A percentile compares a stretch with the other conserved stretches of the same genome.
Conservation (phyloP, 75 land plant species). For the Isoetes taiwanensis region DNA sequence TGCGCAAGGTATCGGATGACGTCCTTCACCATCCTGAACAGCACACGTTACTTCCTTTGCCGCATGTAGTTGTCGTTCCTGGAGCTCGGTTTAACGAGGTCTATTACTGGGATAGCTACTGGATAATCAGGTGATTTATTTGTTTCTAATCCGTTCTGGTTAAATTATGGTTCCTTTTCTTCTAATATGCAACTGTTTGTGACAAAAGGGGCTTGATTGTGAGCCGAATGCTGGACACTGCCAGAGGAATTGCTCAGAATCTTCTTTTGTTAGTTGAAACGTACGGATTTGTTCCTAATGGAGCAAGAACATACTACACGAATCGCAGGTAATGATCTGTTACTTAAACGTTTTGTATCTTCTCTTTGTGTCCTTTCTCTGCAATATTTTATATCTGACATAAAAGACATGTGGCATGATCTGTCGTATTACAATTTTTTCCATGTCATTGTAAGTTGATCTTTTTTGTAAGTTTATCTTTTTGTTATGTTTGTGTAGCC, state of each 20-base stretch:
- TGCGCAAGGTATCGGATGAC: conserved; percentile 36
- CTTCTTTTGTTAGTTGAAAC: conserved; percentile 44
- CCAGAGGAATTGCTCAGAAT: conserved; percentile 64
- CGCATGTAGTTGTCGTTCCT: conserved; percentile 48
- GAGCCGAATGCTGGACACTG: conserved; percentile 77
- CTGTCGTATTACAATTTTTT: too few relatives aligned
- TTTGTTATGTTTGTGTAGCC: conserved; percentile 34
- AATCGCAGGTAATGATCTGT: conserved; percentile 50
- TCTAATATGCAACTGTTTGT: neutral
- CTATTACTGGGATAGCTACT: conserved; percentile 97
- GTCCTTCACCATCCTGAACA: conserved; percentile 35
- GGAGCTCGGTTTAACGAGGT: conserved; percentile 85
- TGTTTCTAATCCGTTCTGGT: neutral
- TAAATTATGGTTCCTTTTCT: neutral
- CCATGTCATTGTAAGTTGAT: conserved; percentile 1
- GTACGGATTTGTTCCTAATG: conserved; percentile 79
- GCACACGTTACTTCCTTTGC: conserved; percentile 71
- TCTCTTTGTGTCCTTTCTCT: too few relatives aligned
- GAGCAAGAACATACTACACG: conserved; percentile 73
- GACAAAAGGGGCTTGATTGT: conserved; percentile 66
- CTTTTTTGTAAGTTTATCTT: neutral
- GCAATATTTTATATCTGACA: too few relatives aligned
- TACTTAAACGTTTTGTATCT: neutral
- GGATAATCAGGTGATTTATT: conserved; percentile 61
- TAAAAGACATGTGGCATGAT: too few relatives aligned